Percentiles rank a stretch among this genome's conserved stretches.
These are phyloP conservation scores for Saprolegnia diclina DNA, from an alignment of 352 stramenopile species.

Conservation along the genomic window DNA sequence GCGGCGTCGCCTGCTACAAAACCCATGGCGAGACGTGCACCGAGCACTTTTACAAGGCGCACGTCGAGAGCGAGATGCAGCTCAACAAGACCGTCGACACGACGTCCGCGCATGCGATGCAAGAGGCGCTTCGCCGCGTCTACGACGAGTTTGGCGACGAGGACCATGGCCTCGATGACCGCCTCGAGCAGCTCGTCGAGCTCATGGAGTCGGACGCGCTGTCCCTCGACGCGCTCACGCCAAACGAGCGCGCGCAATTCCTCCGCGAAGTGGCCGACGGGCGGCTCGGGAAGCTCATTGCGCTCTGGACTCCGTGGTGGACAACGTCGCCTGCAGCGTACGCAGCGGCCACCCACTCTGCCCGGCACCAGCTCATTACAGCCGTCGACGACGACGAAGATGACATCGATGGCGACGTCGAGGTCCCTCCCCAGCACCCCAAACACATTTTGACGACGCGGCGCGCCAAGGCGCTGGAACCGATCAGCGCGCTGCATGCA, in stretches of 20 bases:
- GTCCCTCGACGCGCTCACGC: constrained; percentile 57
- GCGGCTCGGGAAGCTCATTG: constrained; percentile 53
- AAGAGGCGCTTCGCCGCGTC: constrained; percentile 21
- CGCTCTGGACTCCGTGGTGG: constrained; percentile 75
- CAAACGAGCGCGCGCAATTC: constrained; percentile 51
- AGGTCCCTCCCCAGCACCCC: constrained; percentile 14
- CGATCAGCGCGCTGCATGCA: constrained; percentile 9
- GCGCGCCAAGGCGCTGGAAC: neutral
- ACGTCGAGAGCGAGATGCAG: constrained; percentile 54
- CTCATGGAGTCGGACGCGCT: constrained; percentile 44
- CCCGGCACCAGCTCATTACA: constrained; percentile 44
- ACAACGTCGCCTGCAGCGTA: constrained; percentile 41
- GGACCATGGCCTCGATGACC: constrained; percentile 30
- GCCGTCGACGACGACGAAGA: constrained; percentile 31
- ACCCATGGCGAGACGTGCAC: constrained; percentile 61
- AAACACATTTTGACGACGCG: neutral
- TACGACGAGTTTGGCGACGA: constrained; percentile 49
- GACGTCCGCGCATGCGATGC: constrained; percentile 18
- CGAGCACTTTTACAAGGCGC: constrained; percentile 69
- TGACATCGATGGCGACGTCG: constrained; percentile 18
- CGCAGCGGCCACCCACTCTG: constrained; percentile 40
- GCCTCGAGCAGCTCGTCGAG: constrained; percentile 43
- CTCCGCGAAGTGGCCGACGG: constrained; percentile 57
- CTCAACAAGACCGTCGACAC: constrained; percentile 31
- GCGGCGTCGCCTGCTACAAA: constrained; percentile 70